These are phyloP conservation scores for Candida sp. DNA, from an alignment of 1,139 yeast species.

Conservation along the genomic window DNA sequence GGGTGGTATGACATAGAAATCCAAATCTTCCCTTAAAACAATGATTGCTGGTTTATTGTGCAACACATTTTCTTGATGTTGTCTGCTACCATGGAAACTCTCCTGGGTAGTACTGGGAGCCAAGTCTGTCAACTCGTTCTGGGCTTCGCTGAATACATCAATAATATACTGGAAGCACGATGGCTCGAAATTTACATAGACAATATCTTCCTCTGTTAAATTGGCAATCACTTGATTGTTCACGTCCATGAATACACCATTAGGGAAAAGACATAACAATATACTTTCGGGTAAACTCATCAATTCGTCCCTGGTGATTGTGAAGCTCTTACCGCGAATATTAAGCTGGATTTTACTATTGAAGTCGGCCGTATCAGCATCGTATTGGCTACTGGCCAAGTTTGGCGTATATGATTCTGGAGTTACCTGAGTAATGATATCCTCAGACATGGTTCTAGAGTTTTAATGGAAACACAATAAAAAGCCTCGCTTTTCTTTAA, in stretches of 20 bases:
- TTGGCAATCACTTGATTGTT: conserved; percentile 72
- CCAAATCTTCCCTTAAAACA: conserved; percentile 90
- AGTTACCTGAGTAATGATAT: conserved; percentile 65
- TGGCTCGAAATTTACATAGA: conserved; percentile 83
- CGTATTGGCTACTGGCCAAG: conserved; percentile 9
- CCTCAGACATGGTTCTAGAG: conserved; percentile 22
- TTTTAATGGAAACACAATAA: no score
- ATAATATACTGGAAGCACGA: conserved; percentile 81
- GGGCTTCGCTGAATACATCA: conserved; percentile 54
- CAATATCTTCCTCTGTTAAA: conserved; percentile 72
- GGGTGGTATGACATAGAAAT: conserved; percentile 88
- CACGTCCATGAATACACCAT: conserved; percentile 79
- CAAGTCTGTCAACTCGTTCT: conserved; percentile 29
- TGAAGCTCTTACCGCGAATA: conserved; percentile 60
- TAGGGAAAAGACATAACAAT: conserved; percentile 81
- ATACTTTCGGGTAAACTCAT: conserved; percentile 91
- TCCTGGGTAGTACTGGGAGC: conserved; percentile 23
- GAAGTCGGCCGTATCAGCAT: conserved; percentile 43
- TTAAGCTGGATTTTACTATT: conserved; percentile 65
- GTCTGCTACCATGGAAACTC: conserved; percentile 10
- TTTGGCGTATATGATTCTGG: conserved; percentile 28
- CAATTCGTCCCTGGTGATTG: conserved; percentile 82
- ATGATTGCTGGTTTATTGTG: conserved; percentile 87
- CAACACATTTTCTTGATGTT: conserved; percentile 46
- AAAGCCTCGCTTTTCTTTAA: no score